A percentile compares a stretch with the other conserved stretches of the same genome.
These are phyloP conservation scores for Tolypocladium endophyticum DNA, from an alignment of 2,329 filamentous ascomycete genomes.

Conservation along the genomic window DNA sequence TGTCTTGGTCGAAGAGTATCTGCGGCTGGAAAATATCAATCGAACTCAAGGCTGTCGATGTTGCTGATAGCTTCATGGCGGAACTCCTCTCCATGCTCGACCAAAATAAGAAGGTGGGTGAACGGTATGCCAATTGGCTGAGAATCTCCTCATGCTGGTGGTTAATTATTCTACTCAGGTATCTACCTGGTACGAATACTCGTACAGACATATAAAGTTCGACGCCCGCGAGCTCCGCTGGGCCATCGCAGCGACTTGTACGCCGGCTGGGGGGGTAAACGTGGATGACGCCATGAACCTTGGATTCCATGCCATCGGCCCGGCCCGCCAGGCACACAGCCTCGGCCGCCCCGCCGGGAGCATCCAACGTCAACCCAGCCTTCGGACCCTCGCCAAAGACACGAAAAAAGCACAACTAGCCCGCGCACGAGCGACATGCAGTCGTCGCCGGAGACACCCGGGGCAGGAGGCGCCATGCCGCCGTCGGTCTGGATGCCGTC, in stretches of 20 bases:
- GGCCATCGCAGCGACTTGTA: not conserved
- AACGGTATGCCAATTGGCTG: not conserved
- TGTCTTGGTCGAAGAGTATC: not conserved
- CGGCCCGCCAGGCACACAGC: not conserved
- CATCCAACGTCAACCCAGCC: not conserved
- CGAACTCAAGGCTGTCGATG: not conserved
- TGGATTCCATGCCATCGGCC: not conserved
- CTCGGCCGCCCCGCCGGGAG: not conserved
- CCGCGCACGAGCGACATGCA: not conserved
- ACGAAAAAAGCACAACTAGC: not conserved
- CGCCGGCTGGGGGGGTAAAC: not conserved
- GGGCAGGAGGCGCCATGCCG: constrained; percentile 6
- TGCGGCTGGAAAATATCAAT: not conserved
- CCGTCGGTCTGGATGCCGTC: constrained; percentile 20
- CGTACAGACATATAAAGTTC: not conserved
- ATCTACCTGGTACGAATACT: not conserved
- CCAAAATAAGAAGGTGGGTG: not conserved
- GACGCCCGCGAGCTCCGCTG: not conserved
- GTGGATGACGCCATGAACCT: not conserved
- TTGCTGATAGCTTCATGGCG: not conserved
- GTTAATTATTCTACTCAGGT: too few species aligned
- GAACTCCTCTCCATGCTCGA: not conserved
- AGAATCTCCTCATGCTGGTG: too few species aligned
- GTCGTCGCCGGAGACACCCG: not conserved
- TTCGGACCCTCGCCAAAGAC: not conserved